These are phyloP conservation scores for Isatis lusitanica DNA, from an alignment of 441 rosid genomes.

Conservation along the genomic window DNA sequence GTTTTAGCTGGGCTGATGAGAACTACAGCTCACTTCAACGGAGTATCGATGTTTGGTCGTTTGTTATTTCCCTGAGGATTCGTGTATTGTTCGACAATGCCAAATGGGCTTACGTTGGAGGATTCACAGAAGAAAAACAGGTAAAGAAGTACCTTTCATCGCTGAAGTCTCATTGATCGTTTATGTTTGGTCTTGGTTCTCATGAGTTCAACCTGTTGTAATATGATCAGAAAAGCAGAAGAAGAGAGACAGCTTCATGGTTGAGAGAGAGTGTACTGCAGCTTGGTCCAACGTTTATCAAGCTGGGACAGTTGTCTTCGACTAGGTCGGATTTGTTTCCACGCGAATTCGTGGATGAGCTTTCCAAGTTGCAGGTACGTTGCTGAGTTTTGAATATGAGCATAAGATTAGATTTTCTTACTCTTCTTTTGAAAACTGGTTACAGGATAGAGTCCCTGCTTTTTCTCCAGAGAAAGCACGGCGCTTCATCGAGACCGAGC, in stretches of 20 bases:
- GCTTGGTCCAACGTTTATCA: constrained; percentile 96
- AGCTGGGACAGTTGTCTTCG: constrained; percentile 90
- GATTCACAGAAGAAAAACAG: constrained; percentile 81
- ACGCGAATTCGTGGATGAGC: constrained; percentile 88
- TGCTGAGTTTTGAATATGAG: not conserved
- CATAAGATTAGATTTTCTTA: constrained; percentile 5
- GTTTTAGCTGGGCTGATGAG: constrained; percentile 94
- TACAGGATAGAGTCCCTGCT: constrained; percentile 90
- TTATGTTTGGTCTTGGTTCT: constrained; percentile 7
- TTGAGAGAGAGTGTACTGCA: constrained; percentile 82
- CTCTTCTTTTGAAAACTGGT: not conserved
- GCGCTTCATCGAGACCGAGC: constrained; percentile 68
- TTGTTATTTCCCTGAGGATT: constrained; percentile 66
- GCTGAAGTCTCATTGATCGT: not conserved
- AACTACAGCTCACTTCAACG: constrained; percentile 76
- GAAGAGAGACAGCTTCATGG: constrained; percentile 84
- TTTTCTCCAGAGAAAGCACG: constrained; percentile 83
- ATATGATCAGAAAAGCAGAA: constrained; percentile 60
- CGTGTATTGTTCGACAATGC: constrained; percentile 80
- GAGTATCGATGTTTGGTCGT: constrained; percentile 86
- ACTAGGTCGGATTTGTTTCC: constrained; percentile 94
- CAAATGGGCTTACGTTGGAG: constrained; percentile 79
- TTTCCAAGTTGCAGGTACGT: constrained; percentile 90
- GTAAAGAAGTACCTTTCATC: constrained; percentile 39
- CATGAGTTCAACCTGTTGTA: constrained; percentile 14